Conservation (phyloP, 441 rosid species). For the Gossypium lobatum region DNA sequence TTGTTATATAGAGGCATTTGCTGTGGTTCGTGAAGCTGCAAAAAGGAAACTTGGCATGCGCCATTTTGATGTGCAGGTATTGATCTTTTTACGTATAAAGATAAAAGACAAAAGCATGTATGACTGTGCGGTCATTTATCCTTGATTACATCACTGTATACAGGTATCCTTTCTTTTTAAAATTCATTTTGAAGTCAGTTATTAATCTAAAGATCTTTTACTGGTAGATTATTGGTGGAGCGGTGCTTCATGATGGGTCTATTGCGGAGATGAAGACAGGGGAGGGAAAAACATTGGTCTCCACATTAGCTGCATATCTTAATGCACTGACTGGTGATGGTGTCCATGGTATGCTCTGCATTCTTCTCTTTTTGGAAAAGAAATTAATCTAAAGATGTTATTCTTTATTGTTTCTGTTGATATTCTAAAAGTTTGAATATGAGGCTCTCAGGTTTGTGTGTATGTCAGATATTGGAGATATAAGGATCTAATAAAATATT, state of each 20-base stretch:
- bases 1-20: slow-evolving; percentile 64
- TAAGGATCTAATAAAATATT: slow-evolving; percentile 6
- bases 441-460: not conserved
- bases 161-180: not conserved
- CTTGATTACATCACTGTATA: not conserved
- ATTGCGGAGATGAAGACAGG: slow-evolving; percentile 98
- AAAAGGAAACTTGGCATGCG: slow-evolving; percentile 96
- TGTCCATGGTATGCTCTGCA: slow-evolving; percentile 68
- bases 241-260: slow-evolving; percentile 95
- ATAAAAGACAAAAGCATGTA: not conserved
- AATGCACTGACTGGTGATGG: slow-evolving; percentile 91
- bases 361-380: slow-evolving; percentile 5
- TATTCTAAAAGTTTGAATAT: slow-evolving; percentile 4
- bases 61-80: slow-evolving; percentile 96
- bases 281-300: slow-evolving; percentile 93
- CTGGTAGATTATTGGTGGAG: slow-evolving; percentile 84
- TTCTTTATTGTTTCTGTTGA: slow-evolving; percentile 10
- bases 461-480: not conserved
- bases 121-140: not conserved
- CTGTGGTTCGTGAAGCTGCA: slow-evolving; percentile 97
- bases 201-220: slow-evolving; percentile 16
- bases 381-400: slow-evolving; percentile 2
- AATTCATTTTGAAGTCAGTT: slow-evolving; percentile 8
- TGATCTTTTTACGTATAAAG: slow-evolving; percentile 29
- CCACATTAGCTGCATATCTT: slow-evolving; percentile 91